Percentiles rank a stretch among this genome's conserved stretches.
Evolutionary conservation across 352 stramenopile species (phyloP).

Genomic region (Phytophthora pistaciae): DNA sequence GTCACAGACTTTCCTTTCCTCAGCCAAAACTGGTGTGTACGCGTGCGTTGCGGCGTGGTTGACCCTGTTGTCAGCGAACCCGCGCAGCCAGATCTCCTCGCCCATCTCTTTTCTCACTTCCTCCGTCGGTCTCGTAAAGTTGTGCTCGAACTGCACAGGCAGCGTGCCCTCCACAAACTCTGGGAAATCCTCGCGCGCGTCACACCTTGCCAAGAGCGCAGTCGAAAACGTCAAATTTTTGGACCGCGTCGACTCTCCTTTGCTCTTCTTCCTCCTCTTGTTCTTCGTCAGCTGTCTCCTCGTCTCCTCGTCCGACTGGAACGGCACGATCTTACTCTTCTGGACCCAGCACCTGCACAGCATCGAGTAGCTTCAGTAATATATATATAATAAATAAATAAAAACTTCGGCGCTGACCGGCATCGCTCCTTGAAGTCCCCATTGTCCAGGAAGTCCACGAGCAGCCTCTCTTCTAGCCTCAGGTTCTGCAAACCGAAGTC

Average conservation of each 20-base stretch:
- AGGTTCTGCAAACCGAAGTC: conserved; percentile 42
- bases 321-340: conserved; percentile 45
- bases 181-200: conserved; percentile 56
- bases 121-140: conserved; percentile 32
- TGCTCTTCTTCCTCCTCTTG: conserved; percentile 19
- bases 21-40: conserved; percentile 11
- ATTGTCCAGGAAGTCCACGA: conserved; percentile 68
- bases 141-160: conserved; percentile 41
- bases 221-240: conserved; percentile 46
- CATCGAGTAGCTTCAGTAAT: too few species aligned
- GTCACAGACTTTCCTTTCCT: not conserved
- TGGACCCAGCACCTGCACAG: conserved; percentile 66
- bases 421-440: conserved; percentile 41
- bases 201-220: conserved; percentile 38
- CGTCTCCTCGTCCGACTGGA: conserved; percentile 29
- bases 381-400: too few species aligned
- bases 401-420: conserved; percentile 11
- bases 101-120: conserved; percentile 49
- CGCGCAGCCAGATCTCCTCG: conserved; percentile 44
- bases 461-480: conserved; percentile 44
- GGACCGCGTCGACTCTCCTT: not conserved
- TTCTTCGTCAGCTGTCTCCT: conserved; percentile 30
- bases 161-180: conserved; percentile 59
- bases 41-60: conserved; percentile 45
- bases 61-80: conserved; percentile 53